Evolutionary conservation across 495 filamentous ascomycete genomes (phyloP).

Genomic region (Tuber aestivum): DNA sequence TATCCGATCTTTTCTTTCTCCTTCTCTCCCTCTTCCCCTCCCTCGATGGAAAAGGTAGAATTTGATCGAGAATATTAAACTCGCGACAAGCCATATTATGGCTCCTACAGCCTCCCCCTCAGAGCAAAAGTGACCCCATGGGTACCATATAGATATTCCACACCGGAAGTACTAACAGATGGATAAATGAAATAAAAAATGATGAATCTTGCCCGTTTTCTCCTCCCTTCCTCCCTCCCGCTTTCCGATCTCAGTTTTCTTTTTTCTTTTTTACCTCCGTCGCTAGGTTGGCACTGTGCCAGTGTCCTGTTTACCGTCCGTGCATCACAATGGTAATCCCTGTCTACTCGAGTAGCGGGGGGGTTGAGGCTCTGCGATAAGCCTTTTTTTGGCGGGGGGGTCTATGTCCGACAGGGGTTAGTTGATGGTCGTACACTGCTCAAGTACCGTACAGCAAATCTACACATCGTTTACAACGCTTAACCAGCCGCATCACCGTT

Average conservation of each 20-base stretch:
- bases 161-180: background rate
- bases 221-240: background rate
- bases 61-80: background rate
- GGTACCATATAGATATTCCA: background rate
- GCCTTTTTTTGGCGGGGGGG: background rate
- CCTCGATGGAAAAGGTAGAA: background rate
- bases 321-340: background rate
- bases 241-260: slow-evolving; percentile 22
- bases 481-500: background rate
- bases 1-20: background rate
- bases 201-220: slow-evolving; percentile 6
- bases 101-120: background rate
- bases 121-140: background rate
- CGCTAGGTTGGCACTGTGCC: slow-evolving; percentile 2
- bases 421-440: background rate
- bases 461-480: background rate
- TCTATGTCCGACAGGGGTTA: background rate
- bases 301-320: background rate
- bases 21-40: background rate
- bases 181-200: background rate
- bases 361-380: background rate
- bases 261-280: slow-evolving; percentile 1
- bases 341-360: background rate
- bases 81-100: background rate
- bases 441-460: no score